Conservation (phyloP, 2,329 filamentous ascomycete species). For the Triangularia verruculosa region DNA sequence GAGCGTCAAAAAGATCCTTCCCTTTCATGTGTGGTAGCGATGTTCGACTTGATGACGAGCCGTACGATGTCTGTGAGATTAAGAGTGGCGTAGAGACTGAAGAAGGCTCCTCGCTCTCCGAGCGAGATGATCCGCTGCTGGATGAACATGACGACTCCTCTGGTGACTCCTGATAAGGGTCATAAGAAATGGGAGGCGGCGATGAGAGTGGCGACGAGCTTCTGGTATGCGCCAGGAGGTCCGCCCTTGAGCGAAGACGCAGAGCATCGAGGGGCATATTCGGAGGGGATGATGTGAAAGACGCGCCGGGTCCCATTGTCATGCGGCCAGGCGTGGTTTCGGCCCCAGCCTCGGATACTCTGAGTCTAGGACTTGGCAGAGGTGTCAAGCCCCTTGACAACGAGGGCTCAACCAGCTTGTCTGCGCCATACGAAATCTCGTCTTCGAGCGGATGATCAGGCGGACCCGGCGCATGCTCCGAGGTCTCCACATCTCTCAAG, state of each 20-base stretch:
- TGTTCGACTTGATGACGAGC: constrained; percentile 28
- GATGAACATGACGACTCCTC: constrained; percentile 13
- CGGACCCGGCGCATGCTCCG: constrained; percentile 13
- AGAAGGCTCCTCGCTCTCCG: constrained; percentile 45
- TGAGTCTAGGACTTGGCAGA: constrained; percentile 15
- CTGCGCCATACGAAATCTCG: background rate
- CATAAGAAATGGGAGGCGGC: constrained; percentile 51
- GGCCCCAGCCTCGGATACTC: background rate
- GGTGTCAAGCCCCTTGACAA: background rate
- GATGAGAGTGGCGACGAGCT: constrained; percentile 58
- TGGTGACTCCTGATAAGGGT: constrained; percentile 43
- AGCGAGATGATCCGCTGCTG: constrained; percentile 36
- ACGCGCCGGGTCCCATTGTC: background rate
- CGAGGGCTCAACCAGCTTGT: background rate
- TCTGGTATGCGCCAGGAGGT: constrained; percentile 22
- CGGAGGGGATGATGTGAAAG: constrained; percentile 25
- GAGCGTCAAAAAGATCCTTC: constrained; percentile 67
- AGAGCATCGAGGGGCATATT: constrained; percentile 27
- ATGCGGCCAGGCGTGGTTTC: background rate
- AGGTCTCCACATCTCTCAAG: constrained; percentile 2
- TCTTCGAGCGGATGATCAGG: background rate
- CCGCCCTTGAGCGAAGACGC: constrained; percentile 20
- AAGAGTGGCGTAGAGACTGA: constrained; percentile 37
- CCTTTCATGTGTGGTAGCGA: constrained; percentile 63
- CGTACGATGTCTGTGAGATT: constrained; percentile 32